Conservation (phyloP, 495 filamentous ascomycete genomes). For the Neurospora tetrasperma region DNA sequence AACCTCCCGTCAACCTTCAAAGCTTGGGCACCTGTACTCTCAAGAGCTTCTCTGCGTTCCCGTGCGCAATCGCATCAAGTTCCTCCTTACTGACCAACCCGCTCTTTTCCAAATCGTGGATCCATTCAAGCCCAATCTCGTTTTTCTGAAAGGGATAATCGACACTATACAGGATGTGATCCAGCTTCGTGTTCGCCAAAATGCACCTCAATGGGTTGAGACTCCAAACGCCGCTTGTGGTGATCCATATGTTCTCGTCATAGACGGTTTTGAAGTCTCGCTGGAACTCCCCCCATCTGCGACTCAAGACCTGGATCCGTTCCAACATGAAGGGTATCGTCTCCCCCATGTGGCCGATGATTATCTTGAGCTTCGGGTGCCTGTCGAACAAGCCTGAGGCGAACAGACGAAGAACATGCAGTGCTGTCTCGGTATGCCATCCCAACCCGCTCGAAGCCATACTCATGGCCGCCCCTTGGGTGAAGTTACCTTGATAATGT, state of each 20-base stretch:
- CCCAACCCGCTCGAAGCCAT: conserved; percentile 32
- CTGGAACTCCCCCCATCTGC: conserved; percentile 37
- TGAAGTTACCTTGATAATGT: conserved; percentile 35
- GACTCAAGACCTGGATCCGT: conserved; percentile 44
- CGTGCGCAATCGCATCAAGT: conserved; percentile 41
- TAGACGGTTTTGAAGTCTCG: conserved; percentile 49
- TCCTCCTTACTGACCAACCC: conserved; percentile 41
- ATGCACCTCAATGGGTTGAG: conserved; percentile 43
- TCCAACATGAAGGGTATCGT: conserved; percentile 54
- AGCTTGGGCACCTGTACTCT: conserved; percentile 7
- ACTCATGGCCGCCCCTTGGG: conserved; percentile 22
- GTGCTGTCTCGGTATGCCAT: conserved; percentile 38
- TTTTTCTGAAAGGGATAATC: conserved; percentile 49
- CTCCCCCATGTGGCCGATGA: conserved; percentile 60
- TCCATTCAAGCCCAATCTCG: conserved; percentile 31
- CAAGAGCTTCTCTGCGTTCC: conserved; percentile 47
- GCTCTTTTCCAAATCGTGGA: conserved; percentile 40
- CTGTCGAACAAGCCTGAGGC: conserved; percentile 37
- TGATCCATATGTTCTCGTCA: conserved; percentile 53
- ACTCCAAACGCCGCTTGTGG: conserved; percentile 52
- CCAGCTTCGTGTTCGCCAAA: conserved; percentile 37
- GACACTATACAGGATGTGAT: conserved; percentile 46
- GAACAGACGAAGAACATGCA: conserved; percentile 28
- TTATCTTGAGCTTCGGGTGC: conserved; percentile 47
- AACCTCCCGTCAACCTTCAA: neutral